Base-by-base conservation (phyloP, 768 basidiomycete genomes). In the Russula compacta region DNA sequence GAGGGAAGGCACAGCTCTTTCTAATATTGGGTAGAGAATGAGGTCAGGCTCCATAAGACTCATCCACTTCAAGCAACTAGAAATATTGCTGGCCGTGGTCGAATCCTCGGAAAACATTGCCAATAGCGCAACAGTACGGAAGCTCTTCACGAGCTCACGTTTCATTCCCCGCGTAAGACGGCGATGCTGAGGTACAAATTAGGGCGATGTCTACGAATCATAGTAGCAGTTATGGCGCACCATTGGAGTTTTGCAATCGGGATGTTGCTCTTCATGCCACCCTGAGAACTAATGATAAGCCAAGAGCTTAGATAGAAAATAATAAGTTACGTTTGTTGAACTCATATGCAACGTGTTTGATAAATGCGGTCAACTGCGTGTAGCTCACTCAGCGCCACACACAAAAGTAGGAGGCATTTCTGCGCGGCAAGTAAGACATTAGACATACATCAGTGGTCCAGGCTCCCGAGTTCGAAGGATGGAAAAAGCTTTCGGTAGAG, bases 51-150 rank as follows among this genome's bases (percentile, higher is more conserved):
- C 92, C 79, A 92, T 84, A 47, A 86, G 72, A 58, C 83, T 82
- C 84, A 93, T 84, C 17, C 85, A 88, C 72, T 91, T 91, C 64
- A 95, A 73, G 60, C 87, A 86, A 44, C 83, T 83, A 69, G 90
- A 86, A 46, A 92, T 85, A 65, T 92, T 89, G 15, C 78, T 73
- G 33, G 88, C 85, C 1, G 89, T 88, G 10, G 80, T 77, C 52
- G 80, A 77, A 69, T 92, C 89, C 69, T 88, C 87, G 9, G 88
- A 91, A 75, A 95, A 95, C 83, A 94, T 92, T 3, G 90, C 85
- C n/a, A 94, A 78, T 33, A 95, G 76, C 0, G 86, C 83, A 14
- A 94, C 87, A 0, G 92, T 93, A 60, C 90, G 76, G 40, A 94
- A 75, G 24, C 83, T 86, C 65, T 89, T 85, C 19, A 93, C 91